Evolutionary conservation across 1,284 basidiomycete species (phyloP), one percentile per base, ranked within the genome.

Genomic region (Boletus smithii): DNA sequence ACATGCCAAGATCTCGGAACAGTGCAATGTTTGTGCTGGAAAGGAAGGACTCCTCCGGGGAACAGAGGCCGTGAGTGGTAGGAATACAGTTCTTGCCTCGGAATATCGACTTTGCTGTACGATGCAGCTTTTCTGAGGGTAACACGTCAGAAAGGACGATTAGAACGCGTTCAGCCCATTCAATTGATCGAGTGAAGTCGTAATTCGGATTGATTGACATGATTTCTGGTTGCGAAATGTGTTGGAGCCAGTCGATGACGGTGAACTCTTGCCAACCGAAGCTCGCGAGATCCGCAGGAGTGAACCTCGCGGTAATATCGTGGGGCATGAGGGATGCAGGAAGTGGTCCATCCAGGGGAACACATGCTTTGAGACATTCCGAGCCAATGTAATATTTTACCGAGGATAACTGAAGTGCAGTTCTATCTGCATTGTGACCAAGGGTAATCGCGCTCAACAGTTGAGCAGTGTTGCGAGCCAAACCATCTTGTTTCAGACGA

Each of bases 331-430:
- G 49, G 14, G 54, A 42, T 16, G 42, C 73, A 1, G 92, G 91
- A 1, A 97, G 73, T 8, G 92, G 81, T 53, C 88, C 76, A 2
- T 72, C 67, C 0, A 93, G 92, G 2, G 90, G 88, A 23, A 97
- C 85, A 66, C 14, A 31, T 5, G 22, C 44, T 16, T 18, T 20
- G 24, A 26, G 30, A 27, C 20, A 14, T 20, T 36, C 24, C 11
- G 17, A 18, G 10, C 26, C 30, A 8, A 44, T 13, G 13, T 53
- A 53, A 11, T 5, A 23, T 17, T 36, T 4, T 27, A 53, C 16
- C 0, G 44, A 44, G 14, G 50, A 44, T 8, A 53, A 17, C 4
- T 5, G 14, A 31, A 53, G 24, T 14, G 3, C 7, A 2, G 3
- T 24, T n/a, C 44, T 37, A 13, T 20, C 13, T 2, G 22, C 17